These are phyloP conservation scores for Exophiala spinifera DNA, from an alignment of 2,329 filamentous ascomycete species.

Conservation along the genomic window DNA sequence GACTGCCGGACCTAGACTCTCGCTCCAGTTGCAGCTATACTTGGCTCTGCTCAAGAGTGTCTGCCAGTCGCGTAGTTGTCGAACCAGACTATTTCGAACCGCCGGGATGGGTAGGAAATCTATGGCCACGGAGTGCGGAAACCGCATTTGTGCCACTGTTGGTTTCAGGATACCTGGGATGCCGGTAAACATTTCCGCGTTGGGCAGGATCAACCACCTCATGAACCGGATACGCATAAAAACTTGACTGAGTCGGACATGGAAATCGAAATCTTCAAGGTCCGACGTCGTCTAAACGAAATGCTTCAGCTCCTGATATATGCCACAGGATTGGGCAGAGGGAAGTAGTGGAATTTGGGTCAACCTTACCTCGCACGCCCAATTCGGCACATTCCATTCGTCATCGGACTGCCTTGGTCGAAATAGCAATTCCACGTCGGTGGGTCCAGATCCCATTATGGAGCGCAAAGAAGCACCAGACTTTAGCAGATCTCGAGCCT, in stretches of 20 bases:
- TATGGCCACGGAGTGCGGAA: not conserved
- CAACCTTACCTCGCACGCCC: conserved; percentile 1
- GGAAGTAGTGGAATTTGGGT: not conserved
- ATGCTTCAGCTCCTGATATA: not conserved
- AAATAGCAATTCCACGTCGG: not conserved
- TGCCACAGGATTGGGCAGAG: not conserved
- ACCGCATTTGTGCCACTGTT: conserved; percentile 1
- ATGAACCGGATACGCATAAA: conserved; percentile 3
- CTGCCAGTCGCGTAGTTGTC: not conserved
- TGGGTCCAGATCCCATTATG: not conserved
- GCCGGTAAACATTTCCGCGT: not conserved
- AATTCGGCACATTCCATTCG: not conserved
- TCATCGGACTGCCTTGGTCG: not conserved
- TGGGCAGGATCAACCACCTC: not conserved
- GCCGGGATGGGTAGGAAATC: not conserved
- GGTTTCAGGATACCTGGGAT: conserved; percentile 1
- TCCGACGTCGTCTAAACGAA: not conserved
- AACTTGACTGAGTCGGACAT: not conserved
- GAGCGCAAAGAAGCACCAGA: not conserved
- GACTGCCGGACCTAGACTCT: not conserved
- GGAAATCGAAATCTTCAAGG: not conserved
- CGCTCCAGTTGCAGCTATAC: not conserved
- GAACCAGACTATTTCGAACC: not conserved
- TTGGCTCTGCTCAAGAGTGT: not conserved
- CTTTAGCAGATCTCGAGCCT: not conserved